Evolutionary conservation across 1,284 basidiomycete genomes (phyloP).

Genomic region (Austropuccinia psidii): DNA sequence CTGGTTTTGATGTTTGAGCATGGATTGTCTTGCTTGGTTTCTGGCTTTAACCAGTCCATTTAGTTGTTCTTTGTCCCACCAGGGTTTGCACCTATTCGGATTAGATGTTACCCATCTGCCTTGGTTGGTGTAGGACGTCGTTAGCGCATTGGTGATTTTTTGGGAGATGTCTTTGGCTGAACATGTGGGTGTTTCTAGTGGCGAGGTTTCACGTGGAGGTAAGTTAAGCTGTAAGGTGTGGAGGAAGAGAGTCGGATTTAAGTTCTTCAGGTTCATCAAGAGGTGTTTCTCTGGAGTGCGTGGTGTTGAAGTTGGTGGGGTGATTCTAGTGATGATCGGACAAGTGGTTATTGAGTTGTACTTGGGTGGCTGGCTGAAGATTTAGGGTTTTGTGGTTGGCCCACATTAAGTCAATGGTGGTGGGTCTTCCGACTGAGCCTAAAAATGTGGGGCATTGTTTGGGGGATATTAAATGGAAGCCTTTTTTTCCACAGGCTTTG

Average conservation of each 20-base stretch:
- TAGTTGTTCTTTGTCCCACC: background rate
- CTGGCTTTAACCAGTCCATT: background rate
- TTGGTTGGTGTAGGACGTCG: background rate
- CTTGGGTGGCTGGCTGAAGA: background rate
- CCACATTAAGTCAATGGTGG: background rate
- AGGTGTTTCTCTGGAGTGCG: no score
- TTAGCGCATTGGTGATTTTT: background rate
- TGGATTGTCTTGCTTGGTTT: background rate
- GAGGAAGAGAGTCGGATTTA: no score
- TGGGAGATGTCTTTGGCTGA: background rate
- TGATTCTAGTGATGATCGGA: conserved; percentile 19
- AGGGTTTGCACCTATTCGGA: background rate
- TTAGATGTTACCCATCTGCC: background rate
- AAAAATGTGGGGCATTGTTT: background rate
- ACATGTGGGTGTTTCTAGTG: background rate
- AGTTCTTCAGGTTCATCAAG: no score
- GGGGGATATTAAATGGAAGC: background rate
- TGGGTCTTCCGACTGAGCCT: background rate
- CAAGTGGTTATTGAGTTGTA: background rate
- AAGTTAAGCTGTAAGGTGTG: background rate
- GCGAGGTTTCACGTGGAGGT: background rate
- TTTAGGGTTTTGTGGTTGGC: background rate
- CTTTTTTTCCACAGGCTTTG: background rate
- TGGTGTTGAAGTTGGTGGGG: no score
- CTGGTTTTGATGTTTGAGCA: background rate